phyloP scores from a whole-genome alignment of 495 filamentous ascomycete genomes.

The Annulohypoxylon nitens region DNA sequence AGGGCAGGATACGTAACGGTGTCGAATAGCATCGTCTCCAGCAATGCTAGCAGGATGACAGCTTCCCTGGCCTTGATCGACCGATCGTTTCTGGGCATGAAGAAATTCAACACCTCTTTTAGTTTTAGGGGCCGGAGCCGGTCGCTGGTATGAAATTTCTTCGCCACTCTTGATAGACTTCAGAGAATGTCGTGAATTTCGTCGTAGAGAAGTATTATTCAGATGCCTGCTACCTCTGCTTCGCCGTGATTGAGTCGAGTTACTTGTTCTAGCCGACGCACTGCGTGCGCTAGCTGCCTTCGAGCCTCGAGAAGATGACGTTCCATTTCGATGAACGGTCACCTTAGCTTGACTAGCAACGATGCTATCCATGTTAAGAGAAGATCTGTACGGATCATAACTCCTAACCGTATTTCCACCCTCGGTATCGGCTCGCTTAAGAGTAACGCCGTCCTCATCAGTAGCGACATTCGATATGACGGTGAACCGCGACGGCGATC shows the following conservation, averaged over 20 bases:
- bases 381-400: constrained; percentile 88
- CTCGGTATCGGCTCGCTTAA: constrained; percentile 36
- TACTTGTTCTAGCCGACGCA: constrained; percentile 38
- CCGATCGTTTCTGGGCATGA: constrained; percentile 61
- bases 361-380: constrained; percentile 62
- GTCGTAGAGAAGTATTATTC: constrained; percentile 16
- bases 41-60: constrained; percentile 49
- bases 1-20: constrained; percentile 37
- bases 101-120: constrained; percentile 87
- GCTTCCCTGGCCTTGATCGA: constrained; percentile 35
- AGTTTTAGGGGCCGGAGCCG: constrained; percentile 74
- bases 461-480: constrained; percentile 71
- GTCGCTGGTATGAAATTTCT: constrained; percentile 61
- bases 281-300: constrained; percentile 30
- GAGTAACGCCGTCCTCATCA: constrained; percentile 42
- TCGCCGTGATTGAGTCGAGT: constrained; percentile 41
- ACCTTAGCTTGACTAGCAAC: constrained; percentile 68
- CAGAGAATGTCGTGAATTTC: constrained; percentile 57
- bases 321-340: constrained; percentile 71
- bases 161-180: constrained; percentile 73
- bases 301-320: constrained; percentile 44
- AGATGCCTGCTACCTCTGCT: constrained; percentile 19
- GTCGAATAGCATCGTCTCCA: constrained; percentile 42
- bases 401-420: constrained; percentile 61
- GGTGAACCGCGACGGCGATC: constrained; percentile 76